phyloP scores from a whole-genome alignment of 495 filamentous ascomycete genomes.

The Aspergillus saccharolyticus region DNA sequence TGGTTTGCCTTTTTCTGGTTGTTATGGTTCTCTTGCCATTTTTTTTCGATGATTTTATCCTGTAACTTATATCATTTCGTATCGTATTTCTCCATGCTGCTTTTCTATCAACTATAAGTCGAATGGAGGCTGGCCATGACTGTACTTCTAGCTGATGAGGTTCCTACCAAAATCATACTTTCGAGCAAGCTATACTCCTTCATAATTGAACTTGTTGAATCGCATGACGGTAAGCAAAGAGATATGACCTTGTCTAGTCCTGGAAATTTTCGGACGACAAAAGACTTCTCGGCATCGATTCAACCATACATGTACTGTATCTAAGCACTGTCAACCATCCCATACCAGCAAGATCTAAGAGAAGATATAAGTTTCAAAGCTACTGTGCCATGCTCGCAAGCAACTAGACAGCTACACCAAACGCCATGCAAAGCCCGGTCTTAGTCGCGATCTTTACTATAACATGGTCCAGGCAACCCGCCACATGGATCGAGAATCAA shows the following conservation, averaged over 20 bases:
- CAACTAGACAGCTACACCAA: neutral
- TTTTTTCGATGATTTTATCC: neutral
- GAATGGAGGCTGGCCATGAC: neutral
- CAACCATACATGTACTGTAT: constrained; percentile 2
- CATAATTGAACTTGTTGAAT: neutral
- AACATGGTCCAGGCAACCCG: neutral
- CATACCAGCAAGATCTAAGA: constrained; percentile 3
- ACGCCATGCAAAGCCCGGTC: neutral
- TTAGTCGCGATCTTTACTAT: neutral
- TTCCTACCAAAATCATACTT: neutral
- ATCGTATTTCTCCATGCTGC: neutral
- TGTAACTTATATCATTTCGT: neutral
- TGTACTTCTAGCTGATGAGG: neutral
- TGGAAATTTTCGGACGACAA: no score
- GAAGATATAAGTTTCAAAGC: constrained; percentile 1
- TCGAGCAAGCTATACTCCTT: neutral
- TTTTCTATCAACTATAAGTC: neutral
- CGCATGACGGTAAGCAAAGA: neutral
- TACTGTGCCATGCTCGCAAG: neutral
- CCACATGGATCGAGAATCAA: neutral
- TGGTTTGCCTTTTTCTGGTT: neutral
- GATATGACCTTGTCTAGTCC: no score
- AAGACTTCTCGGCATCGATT: neutral
- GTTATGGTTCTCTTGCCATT: constrained; percentile 3
- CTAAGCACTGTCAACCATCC: constrained; percentile 3